Evolutionary conservation across 2,329 filamentous ascomycete species (phyloP).

Genomic region (Colletotrichum spinosum): DNA sequence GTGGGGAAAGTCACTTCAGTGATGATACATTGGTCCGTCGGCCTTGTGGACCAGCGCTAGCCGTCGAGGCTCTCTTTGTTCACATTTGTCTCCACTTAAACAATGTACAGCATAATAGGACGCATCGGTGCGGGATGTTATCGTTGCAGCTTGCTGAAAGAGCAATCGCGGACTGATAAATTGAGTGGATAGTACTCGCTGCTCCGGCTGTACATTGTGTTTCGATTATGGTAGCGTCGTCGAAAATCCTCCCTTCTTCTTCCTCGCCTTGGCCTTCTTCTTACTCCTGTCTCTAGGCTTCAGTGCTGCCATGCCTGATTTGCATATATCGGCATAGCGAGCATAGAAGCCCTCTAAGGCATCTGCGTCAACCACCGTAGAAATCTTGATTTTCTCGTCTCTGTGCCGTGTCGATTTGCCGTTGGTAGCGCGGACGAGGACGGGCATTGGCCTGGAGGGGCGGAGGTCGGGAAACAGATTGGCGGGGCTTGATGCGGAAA

Average conservation of each 20-base stretch:
- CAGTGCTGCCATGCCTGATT: slow-evolving; percentile 85
- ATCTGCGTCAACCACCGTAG: slow-evolving; percentile 82
- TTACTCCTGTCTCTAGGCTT: slow-evolving; percentile 95
- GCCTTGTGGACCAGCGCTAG: too few species aligned
- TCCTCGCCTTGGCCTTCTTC: slow-evolving; percentile 83
- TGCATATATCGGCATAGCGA: slow-evolving; percentile 91
- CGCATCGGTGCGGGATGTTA: too few species aligned
- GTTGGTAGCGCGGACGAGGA: slow-evolving; percentile 88
- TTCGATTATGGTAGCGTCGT: too few species aligned
- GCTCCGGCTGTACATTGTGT: too few species aligned
- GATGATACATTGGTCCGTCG: too few species aligned
- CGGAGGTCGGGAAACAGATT: slow-evolving; percentile 71
- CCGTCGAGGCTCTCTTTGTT: too few species aligned
- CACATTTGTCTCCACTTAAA: too few species aligned
- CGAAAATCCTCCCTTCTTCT: slow-evolving; percentile 62
- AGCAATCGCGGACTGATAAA: too few species aligned
- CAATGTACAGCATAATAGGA: too few species aligned
- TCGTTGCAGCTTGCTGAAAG: too few species aligned
- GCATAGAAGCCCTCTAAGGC: slow-evolving; percentile 84
- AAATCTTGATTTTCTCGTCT: slow-evolving; percentile 76
- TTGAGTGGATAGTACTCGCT: too few species aligned
- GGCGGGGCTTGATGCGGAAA: slow-evolving; percentile 52
- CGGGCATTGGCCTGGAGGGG: slow-evolving; percentile 70
- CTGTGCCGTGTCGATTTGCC: slow-evolving; percentile 73
- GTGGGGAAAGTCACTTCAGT: too few species aligned